These are phyloP conservation scores for Suillus subalutaceus DNA, from an alignment of 768 basidiomycete genomes.

Conservation along the genomic window DNA sequence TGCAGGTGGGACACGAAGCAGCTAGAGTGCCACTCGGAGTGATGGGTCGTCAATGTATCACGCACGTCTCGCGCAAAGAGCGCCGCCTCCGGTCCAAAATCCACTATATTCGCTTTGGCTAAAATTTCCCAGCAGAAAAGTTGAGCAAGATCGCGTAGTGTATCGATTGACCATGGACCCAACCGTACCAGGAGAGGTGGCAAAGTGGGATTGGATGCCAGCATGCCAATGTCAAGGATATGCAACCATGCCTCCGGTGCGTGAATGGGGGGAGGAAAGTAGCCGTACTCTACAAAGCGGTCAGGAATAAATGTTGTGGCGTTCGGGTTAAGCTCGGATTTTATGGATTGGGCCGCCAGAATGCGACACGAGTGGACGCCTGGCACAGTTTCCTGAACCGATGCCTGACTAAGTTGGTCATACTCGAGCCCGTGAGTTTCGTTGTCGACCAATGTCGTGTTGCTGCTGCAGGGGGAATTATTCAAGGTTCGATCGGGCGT, in stretches of 20 bases:
- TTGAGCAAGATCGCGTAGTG: conserved; percentile 29
- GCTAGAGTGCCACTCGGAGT: conserved; percentile 24
- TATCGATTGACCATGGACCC: conserved; percentile 7
- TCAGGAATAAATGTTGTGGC: conserved; percentile 15
- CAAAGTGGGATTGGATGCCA: background rate
- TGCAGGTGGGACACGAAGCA: conserved; percentile 31
- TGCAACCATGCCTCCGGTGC: conserved; percentile 3
- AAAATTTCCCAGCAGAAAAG: conserved; percentile 30
- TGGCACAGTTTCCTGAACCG: background rate
- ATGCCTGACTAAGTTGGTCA: background rate
- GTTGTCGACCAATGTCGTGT: conserved; percentile 12
- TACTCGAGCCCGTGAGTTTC: conserved; percentile 2
- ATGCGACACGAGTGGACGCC: background rate
- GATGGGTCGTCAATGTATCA: conserved; percentile 17
- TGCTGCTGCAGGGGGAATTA: conserved; percentile 13
- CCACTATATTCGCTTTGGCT: conserved; percentile 13
- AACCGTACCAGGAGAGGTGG: background rate
- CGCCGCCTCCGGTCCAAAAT: conserved; percentile 16
- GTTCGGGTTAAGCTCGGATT: conserved; percentile 9
- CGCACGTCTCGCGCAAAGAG: conserved; percentile 29
- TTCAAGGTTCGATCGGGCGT: background rate
- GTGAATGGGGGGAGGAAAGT: background rate
- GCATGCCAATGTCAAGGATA: conserved; percentile 4
- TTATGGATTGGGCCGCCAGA: background rate
- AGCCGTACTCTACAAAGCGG: background rate